phyloP scores from a whole-genome alignment of 257 asterid genomes.

The Scutellaria minor region DNA sequence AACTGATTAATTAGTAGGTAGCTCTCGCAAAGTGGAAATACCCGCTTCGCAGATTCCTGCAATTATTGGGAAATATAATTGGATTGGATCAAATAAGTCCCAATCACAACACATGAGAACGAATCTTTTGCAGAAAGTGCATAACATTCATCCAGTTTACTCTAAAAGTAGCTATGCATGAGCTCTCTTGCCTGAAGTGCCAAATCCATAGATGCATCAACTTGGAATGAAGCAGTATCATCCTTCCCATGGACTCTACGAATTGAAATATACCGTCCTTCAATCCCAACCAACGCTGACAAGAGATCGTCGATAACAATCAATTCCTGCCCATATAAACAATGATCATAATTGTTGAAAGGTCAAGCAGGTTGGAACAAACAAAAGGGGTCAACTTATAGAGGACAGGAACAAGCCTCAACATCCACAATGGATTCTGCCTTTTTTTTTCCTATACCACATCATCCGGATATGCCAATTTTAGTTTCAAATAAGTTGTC shows the following conservation, averaged over 20 bases:
- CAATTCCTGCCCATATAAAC: slow-evolving; percentile 67
- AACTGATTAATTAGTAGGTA: slow-evolving; percentile 73
- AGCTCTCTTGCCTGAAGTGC: slow-evolving; percentile 74
- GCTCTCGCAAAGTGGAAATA: slow-evolving; percentile 89
- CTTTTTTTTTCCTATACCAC: neutral
- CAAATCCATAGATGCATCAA: slow-evolving; percentile 95
- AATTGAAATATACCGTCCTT: slow-evolving; percentile 83
- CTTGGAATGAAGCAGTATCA: slow-evolving; percentile 58
- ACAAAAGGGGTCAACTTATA: slow-evolving; percentile 11
- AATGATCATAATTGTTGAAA: slow-evolving; percentile 12
- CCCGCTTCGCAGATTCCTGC: slow-evolving; percentile 91
- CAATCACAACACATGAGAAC: slow-evolving; percentile 19
- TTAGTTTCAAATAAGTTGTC: slow-evolving; percentile 8
- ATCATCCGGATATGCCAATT: slow-evolving; percentile 31
- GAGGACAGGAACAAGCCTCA: slow-evolving; percentile 26
- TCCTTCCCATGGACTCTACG: slow-evolving; percentile 66
- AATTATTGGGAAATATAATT: slow-evolving; percentile 29
- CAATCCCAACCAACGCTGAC: slow-evolving; percentile 85
- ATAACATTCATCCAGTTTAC: slow-evolving; percentile 21
- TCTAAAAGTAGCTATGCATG: slow-evolving; percentile 14
- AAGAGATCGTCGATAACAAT: slow-evolving; percentile 85
- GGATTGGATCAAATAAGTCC: slow-evolving; percentile 11
- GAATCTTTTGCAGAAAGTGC: neutral
- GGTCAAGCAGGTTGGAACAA: neutral
- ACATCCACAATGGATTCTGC: neutral